Evolutionary conservation across 192 early-diverging fungal species (phyloP).

Genomic region (Linnemannia schmuckeri): DNA sequence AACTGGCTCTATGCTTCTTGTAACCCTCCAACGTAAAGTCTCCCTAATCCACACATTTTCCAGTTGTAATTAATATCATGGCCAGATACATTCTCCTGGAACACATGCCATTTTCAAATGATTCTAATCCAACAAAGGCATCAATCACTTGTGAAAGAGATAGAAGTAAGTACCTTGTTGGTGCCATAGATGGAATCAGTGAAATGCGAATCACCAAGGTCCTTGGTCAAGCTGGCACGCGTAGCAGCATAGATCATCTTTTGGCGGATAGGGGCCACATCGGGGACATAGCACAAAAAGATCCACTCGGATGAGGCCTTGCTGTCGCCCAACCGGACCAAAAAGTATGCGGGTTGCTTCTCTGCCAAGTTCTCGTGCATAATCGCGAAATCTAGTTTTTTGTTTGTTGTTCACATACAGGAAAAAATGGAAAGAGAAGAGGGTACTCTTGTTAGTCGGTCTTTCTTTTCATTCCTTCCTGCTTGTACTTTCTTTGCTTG

Average conservation of each 20-base stretch:
- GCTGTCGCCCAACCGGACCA: constrained; percentile 71
- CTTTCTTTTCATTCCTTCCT: not conserved
- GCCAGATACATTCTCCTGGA: not conserved
- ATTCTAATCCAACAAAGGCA: no score
- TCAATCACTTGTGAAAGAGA: not conserved
- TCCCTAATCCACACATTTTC: constrained; percentile 39
- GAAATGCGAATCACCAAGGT: constrained; percentile 86
- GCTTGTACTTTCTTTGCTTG: not conserved
- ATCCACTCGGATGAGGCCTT: constrained; percentile 73
- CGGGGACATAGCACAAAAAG: constrained; percentile 85
- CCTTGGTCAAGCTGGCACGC: constrained; percentile 81
- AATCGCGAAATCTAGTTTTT: constrained; percentile 63
- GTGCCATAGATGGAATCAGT: constrained; percentile 89
- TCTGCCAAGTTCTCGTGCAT: constrained; percentile 65
- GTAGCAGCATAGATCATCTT: constrained; percentile 97
- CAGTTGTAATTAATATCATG: constrained; percentile 1
- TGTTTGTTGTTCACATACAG: not conserved
- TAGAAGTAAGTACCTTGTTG: constrained; percentile 58
- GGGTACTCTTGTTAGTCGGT: not conserved
- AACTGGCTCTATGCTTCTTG: constrained; percentile 69
- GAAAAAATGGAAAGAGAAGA: not conserved
- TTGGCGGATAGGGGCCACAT: constrained; percentile 81
- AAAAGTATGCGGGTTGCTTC: constrained; percentile 73
- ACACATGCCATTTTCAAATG: not conserved
- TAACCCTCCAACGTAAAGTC: constrained; percentile 80